These are phyloP conservation scores for Tolypocladium endophyticum DNA, from an alignment of 2,329 filamentous ascomycete genomes.

Conservation along the genomic window DNA sequence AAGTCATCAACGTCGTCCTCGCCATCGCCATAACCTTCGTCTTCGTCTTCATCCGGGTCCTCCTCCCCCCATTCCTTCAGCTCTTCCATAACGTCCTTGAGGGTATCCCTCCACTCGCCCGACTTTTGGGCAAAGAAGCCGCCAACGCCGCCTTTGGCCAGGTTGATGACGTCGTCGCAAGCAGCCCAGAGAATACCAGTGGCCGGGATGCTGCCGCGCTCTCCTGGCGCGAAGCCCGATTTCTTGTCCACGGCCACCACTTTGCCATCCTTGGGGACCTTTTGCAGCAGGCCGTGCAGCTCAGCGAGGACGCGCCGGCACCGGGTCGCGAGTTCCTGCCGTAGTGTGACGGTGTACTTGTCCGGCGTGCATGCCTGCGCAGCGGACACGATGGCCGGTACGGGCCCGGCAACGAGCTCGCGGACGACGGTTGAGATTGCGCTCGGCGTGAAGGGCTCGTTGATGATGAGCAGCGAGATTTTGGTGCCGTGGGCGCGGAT, in stretches of 20 bases:
- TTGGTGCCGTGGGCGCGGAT: constrained; percentile 80
- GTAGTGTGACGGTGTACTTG: constrained; percentile 53
- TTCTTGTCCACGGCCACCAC: constrained; percentile 23
- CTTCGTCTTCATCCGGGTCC: constrained; percentile 49
- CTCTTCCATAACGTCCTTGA: constrained; percentile 78
- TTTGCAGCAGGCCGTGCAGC: constrained; percentile 46
- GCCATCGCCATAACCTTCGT: constrained; percentile 38
- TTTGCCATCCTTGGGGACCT: constrained; percentile 50
- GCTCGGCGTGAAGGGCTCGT: constrained; percentile 72
- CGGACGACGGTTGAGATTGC: constrained; percentile 62
- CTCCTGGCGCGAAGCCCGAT: constrained; percentile 21
- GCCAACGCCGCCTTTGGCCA: constrained; percentile 57
- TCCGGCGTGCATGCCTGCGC: constrained; percentile 53
- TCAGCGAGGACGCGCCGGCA: constrained; percentile 52
- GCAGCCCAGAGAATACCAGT: constrained; percentile 77
- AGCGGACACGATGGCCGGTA: constrained; percentile 64
- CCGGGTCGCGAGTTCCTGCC: constrained; percentile 50
- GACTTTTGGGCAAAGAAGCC: constrained; percentile 62
- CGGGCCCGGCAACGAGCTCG: constrained; percentile 60
- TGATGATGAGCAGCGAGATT: constrained; percentile 76
- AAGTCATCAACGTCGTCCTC: constrained; percentile 22
- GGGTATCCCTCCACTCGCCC: constrained; percentile 60
- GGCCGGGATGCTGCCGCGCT: constrained; percentile 45
- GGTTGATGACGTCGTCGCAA: constrained; percentile 60
- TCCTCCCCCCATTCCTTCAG: constrained; percentile 81